A percentile compares a stretch with the other conserved stretches of the same genome.
Evolutionary conservation across 75 land plant species (phyloP).

Genomic region (Pinus tabuliformis): DNA sequence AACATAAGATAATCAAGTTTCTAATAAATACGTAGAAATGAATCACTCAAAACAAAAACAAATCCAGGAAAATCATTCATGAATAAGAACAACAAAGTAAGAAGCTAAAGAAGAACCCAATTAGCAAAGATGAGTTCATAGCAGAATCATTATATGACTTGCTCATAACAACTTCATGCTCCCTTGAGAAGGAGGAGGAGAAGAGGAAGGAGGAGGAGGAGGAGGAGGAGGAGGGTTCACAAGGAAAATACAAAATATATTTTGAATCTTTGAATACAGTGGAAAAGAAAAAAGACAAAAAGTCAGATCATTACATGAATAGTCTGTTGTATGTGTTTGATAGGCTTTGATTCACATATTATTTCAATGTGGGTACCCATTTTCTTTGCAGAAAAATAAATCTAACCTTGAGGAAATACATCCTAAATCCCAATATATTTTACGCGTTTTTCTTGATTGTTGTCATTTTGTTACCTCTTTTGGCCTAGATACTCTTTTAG

Average conservation of each 20-base stretch:
- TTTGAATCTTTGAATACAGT: slow-evolving; percentile 3
- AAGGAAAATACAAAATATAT: slow-evolving; percentile 2
- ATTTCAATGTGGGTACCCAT: not conserved
- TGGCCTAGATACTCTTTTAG: not conserved
- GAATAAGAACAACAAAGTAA: not conserved
- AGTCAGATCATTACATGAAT: slow-evolving; percentile 15
- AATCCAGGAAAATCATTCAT: not conserved
- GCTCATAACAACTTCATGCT: not conserved
- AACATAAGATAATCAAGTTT: not conserved
- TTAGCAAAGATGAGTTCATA: not conserved
- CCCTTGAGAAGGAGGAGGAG: slow-evolving; percentile 8
- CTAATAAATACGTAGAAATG: not conserved
- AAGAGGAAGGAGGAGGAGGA: not conserved
- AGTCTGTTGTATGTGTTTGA: slow-evolving; percentile 1
- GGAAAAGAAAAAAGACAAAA: slow-evolving; percentile 15
- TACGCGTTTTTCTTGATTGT: slow-evolving; percentile 49
- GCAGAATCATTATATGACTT: not conserved
- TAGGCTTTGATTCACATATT: not conserved
- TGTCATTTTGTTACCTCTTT: not conserved
- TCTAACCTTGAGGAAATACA: slow-evolving; percentile 42
- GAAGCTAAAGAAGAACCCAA: slow-evolving; percentile 8
- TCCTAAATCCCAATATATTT: slow-evolving; percentile 77
- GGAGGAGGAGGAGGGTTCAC: slow-evolving; percentile 12
- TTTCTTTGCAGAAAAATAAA: slow-evolving; percentile 38
- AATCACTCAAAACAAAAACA: not conserved